Evolutionary conservation across 306 rosid species (phyloP).

Genomic region (Luffa aegyptiaca): DNA sequence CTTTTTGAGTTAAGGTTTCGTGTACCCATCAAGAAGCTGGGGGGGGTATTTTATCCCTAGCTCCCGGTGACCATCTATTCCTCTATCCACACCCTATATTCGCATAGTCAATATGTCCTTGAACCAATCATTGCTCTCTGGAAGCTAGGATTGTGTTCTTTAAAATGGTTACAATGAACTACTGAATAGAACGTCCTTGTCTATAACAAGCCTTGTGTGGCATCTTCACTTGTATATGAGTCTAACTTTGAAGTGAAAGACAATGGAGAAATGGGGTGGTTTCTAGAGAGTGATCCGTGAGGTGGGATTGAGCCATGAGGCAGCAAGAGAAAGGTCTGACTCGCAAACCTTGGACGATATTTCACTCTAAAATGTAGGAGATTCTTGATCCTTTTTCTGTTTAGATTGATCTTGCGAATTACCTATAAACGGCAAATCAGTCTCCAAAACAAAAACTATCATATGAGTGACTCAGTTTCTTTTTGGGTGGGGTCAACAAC

Average conservation of each 20-base stretch:
- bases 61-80: not conserved
- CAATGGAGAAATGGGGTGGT: not conserved
- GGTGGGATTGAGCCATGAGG: not conserved
- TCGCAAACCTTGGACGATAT: not conserved
- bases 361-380: not conserved
- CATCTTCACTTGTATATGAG: not conserved
- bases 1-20: not conserved
- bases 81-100: not conserved
- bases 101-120: not conserved
- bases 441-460: not conserved
- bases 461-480: not conserved
- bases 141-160: slow-evolving; percentile 2
- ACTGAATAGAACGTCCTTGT: not conserved
- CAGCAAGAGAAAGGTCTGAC: not conserved
- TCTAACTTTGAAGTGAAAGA: not conserved
- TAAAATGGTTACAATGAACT: not conserved
- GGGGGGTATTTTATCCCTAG: not conserved
- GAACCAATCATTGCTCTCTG: slow-evolving; percentile 4
- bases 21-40: slow-evolving; percentile 9
- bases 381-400: not conserved
- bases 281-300: not conserved
- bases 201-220: not conserved
- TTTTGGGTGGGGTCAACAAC: not conserved
- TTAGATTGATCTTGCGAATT: not conserved
- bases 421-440: not conserved